Evolutionary conservation across 805 yeast species (phyloP), one percentile per base, ranked within the genome.

Genomic region (Candida glaebosa): DNA sequence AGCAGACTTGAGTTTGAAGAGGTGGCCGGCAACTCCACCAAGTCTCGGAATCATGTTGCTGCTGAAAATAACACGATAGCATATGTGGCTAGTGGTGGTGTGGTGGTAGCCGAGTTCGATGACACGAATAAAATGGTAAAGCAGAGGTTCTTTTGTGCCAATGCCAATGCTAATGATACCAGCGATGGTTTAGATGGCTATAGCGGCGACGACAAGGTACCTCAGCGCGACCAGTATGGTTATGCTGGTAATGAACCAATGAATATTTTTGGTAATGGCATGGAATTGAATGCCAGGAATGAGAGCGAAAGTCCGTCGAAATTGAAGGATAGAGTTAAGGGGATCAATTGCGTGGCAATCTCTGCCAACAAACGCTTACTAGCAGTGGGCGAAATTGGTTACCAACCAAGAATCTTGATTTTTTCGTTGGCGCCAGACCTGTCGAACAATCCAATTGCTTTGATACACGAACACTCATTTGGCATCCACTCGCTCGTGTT

Each of bases 331-430:
- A 65, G 73, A 41, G 76, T 80, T 22, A 63, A 82, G 42, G 67
- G 77, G 0, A 73, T 81, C 28, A 71, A 71, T 35, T 78, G 85
- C 44, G 54, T 82, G n/a, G 76, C 81, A 2, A 60, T 82, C 4
- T 73, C 87, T 0, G 78, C 84, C 0, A 75, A 78, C 52, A 69
- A 65, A 30, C 67, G 59, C 34, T 49, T 78, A 3, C 56, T 84
- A 18, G 88, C 88, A 0, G 77, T 82, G 12, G 91, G 91, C 2
- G 91, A 84, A 53, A 57, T 72, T 0, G 90, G 90, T 0, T 81
- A 80, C 46, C 78, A 73, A 47, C 91, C 91, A 1, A 64, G 89
- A 15, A 69, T 84, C 2, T 58, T 82, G 16, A 49, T 83, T 10
- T 83, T 73, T 51, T 79, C 86, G 2, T 58, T 81, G 12, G 81